Conservation (phyloP, 2,329 filamentous ascomycete species). For the Apiospora kogelbergensis region DNA sequence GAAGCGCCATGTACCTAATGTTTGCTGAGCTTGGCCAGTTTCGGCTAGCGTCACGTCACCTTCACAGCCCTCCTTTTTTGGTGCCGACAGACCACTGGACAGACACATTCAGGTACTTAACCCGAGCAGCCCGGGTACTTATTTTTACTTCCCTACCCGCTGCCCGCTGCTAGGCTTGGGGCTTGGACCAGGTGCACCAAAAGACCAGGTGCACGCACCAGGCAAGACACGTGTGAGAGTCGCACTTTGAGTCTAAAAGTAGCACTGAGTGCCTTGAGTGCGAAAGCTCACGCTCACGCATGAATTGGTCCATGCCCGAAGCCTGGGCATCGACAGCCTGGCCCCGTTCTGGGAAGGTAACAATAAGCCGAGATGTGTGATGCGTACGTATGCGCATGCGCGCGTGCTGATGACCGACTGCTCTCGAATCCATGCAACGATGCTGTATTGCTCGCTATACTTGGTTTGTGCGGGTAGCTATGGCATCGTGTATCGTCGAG, state of each 20-base stretch:
- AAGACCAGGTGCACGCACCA: neutral
- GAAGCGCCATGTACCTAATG: neutral
- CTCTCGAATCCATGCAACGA: neutral
- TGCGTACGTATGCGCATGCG: neutral
- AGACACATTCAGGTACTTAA: neutral
- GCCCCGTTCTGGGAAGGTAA: neutral
- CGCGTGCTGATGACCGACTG: neutral
- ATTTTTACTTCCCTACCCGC: no score
- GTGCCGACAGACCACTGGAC: neutral
- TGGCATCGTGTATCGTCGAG: neutral
- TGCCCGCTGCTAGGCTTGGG: constrained; percentile 3
- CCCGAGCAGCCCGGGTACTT: neutral
- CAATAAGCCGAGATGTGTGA: neutral
- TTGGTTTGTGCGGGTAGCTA: neutral
- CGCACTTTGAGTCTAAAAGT: constrained; percentile 1
- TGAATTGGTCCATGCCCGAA: neutral
- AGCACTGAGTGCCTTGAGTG: no score
- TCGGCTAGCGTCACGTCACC: neutral
- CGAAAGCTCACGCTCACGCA: neutral
- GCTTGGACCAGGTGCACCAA: neutral
- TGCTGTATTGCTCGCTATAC: neutral
- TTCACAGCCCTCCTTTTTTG: neutral
- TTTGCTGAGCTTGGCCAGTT: neutral
- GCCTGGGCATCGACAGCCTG: neutral
- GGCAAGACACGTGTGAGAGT: constrained; percentile 2